Percentiles rank a stretch among this genome's conserved stretches.
These are phyloP conservation scores for Selenicereus undatus DNA, from an alignment of 148 eudicot species.

Conservation along the genomic window DNA sequence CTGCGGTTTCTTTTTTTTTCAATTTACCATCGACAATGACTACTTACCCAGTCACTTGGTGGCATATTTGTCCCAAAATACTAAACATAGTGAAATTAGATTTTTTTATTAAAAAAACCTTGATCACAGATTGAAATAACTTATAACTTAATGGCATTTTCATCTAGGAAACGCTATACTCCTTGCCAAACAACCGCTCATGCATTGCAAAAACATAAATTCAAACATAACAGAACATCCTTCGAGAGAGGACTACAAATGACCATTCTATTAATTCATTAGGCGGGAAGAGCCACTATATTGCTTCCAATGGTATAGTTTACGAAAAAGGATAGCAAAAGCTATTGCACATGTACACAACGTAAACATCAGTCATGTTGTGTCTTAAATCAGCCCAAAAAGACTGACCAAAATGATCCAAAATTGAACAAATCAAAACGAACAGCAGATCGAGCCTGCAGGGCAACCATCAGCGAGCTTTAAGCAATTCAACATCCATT, in stretches of 20 bases:
- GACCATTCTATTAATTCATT: not conserved
- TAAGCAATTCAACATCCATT: slow-evolving; percentile 60
- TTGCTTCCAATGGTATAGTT: not conserved
- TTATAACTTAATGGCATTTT: too few species aligned
- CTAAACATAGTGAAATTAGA: too few species aligned
- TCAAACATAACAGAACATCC: not conserved
- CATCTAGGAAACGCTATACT: too few species aligned
- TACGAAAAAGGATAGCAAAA: not conserved
- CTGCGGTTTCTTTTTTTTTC: too few species aligned
- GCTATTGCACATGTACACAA: slow-evolving; percentile 1
- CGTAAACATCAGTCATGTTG: not conserved
- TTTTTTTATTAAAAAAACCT: too few species aligned
- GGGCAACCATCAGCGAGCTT: slow-evolving; percentile 32
- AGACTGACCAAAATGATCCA: not conserved
- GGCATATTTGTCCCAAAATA: too few species aligned
- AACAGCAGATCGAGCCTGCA: not conserved
- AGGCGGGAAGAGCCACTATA: not conserved
- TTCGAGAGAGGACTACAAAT: not conserved
- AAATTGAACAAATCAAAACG: not conserved
- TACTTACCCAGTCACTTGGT: too few species aligned
- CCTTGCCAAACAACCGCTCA: not conserved
- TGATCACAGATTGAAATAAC: too few species aligned
- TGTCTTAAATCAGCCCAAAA: not conserved
- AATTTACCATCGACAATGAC: too few species aligned
- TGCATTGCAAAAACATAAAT: not conserved